phyloP scores from a whole-genome alignment of 2,329 filamentous ascomycete genomes.

The Coniochaeta sp. region DNA sequence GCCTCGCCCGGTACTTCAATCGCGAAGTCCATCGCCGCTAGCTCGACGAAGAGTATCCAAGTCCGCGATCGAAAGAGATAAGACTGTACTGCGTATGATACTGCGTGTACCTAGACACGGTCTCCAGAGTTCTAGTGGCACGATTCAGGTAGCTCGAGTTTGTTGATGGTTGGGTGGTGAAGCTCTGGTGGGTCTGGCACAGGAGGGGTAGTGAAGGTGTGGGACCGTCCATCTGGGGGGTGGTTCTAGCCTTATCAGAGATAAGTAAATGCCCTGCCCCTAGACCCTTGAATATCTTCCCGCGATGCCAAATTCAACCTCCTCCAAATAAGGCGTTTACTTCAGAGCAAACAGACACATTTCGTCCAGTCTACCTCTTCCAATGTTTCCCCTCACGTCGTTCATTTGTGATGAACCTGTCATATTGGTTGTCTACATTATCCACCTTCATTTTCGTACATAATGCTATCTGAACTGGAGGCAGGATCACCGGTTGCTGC shows the following conservation, averaged over 20 bases:
- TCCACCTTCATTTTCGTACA: not conserved
- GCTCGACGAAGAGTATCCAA: not conserved
- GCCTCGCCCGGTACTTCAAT: constrained; percentile 81
- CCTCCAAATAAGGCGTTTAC: not conserved
- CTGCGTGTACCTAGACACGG: not conserved
- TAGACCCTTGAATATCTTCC: not conserved
- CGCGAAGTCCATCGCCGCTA: constrained; percentile 52
- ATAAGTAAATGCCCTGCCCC: not conserved
- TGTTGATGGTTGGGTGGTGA: not conserved
- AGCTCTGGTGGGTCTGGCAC: not conserved
- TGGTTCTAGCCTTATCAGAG: not conserved
- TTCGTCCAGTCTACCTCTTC: too few species aligned
- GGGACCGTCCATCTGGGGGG: not conserved
- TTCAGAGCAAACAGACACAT: not conserved
- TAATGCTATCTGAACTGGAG: not conserved
- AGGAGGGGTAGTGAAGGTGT: not conserved
- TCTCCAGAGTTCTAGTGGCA: not conserved
- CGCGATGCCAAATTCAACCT: not conserved
- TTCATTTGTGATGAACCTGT: not conserved
- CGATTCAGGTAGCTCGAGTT: not conserved
- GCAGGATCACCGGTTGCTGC: not conserved
- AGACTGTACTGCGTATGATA: not conserved
- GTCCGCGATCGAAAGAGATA: not conserved
- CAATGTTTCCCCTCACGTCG: not conserved
- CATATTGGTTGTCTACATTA: not conserved